Evolutionary conservation across 1,284 basidiomycete species (phyloP).

Genomic region (Cystobasidium sp.): DNA sequence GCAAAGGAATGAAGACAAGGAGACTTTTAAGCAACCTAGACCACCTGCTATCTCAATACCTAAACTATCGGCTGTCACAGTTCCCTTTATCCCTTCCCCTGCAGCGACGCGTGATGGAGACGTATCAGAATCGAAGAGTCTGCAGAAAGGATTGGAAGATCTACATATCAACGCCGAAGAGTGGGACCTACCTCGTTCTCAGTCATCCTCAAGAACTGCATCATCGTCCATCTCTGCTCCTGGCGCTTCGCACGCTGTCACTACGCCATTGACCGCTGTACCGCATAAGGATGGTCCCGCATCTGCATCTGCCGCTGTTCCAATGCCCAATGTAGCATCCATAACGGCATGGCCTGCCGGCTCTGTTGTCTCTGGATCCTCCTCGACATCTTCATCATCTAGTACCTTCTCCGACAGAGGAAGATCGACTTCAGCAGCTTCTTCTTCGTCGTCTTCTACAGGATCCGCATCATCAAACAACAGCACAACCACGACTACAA

Average conservation of each 20-base stretch:
- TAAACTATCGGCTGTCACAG: neutral
- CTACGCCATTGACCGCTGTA: conserved; percentile 14
- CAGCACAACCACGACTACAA: conserved; percentile 18
- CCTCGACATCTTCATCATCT: neutral
- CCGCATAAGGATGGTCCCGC: conserved; percentile 14
- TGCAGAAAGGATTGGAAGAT: neutral
- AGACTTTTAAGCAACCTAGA: conserved; percentile 16
- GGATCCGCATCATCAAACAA: conserved; percentile 5
- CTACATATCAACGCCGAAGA: conserved; percentile 13
- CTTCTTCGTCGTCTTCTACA: conserved; percentile 8
- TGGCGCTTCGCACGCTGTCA: conserved; percentile 8
- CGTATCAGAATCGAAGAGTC: neutral
- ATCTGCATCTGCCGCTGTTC: neutral
- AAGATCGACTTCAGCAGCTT: conserved; percentile 13
- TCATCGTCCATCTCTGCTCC: neutral
- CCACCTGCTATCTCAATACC: neutral
- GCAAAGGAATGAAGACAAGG: neutral
- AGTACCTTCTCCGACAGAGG: conserved; percentile 12
- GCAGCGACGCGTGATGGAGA: neutral
- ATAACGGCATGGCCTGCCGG: too few species aligned
- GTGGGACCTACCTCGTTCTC: conserved; percentile 13
- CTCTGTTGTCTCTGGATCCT: neutral
- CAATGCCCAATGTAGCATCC: too few species aligned
- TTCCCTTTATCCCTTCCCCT: neutral
- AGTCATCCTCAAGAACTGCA: neutral